These are phyloP conservation scores for Fraxinus latifolia DNA, from an alignment of 305 asterid genomes.

Conservation along the genomic window DNA sequence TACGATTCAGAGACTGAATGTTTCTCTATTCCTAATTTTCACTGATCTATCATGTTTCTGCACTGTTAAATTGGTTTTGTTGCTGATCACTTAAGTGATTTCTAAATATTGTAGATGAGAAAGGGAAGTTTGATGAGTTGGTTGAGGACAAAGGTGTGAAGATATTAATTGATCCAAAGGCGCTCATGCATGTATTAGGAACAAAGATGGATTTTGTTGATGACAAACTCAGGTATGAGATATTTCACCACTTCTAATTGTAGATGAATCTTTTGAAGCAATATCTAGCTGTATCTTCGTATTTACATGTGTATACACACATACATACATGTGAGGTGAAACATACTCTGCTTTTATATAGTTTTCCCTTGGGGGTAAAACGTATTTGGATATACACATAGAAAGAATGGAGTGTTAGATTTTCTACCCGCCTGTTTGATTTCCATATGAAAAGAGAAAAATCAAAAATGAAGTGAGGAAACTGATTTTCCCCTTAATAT, in stretches of 20 bases:
- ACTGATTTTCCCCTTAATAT: neutral
- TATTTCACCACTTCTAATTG: conserved; percentile 2
- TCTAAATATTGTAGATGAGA: conserved; percentile 54
- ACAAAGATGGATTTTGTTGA: conserved; percentile 95
- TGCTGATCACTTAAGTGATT: neutral
- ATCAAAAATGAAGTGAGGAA: neutral
- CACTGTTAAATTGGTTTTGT: neutral
- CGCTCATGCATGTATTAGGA: conserved; percentile 94
- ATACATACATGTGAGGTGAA: neutral
- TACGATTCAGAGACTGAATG: neutral
- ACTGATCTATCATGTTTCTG: neutral
- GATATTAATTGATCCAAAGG: conserved; percentile 86
- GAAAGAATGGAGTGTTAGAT: neutral
- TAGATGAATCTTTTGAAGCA: neutral
- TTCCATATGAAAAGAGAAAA: neutral
- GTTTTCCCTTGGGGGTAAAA: neutral
- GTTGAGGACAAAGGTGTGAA: conserved; percentile 94
- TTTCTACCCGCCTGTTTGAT: neutral
- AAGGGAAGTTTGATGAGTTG: conserved; percentile 87
- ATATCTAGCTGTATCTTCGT: neutral
- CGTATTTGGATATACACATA: neutral
- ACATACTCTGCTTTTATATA: neutral
- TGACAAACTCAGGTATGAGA: conserved; percentile 72
- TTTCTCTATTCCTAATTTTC: neutral
- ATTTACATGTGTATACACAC: neutral